Conservation (phyloP, 2,329 filamentous ascomycete genomes). For the Pseudomassariella vexata region DNA sequence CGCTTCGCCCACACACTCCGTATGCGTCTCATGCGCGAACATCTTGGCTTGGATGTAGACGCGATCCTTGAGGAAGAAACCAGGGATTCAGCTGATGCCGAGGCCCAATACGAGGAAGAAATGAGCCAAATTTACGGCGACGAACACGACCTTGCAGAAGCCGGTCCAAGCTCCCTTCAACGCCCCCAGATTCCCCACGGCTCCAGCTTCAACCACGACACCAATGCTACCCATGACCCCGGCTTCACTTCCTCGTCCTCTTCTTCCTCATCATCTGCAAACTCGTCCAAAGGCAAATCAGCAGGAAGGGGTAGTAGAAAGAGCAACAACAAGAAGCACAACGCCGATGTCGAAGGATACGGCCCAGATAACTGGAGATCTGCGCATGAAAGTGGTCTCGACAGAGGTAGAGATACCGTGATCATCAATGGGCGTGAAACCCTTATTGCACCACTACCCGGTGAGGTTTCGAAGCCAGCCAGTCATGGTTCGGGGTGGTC, state of each 20-base stretch:
- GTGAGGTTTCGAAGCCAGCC: constrained; percentile 2
- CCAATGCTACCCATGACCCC: constrained; percentile 10
- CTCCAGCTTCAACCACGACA: constrained; percentile 24
- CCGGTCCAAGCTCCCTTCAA: constrained; percentile 1
- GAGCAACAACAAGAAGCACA: constrained; percentile 56
- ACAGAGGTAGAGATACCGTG: constrained; percentile 64
- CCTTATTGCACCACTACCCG: constrained; percentile 36
- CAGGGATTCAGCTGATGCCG: constrained; percentile 34
- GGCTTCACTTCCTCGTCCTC: constrained; percentile 11
- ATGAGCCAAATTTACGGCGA: constrained; percentile 59
- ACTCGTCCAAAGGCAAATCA: constrained; percentile 29
- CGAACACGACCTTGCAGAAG: constrained; percentile 26
- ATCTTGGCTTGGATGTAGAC: constrained; percentile 92
- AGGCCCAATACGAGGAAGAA: constrained; percentile 28
- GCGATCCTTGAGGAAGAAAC: constrained; percentile 78
- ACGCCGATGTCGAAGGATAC: constrained; percentile 71
- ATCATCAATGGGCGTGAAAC: constrained; percentile 66
- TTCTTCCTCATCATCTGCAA: constrained; percentile 15
- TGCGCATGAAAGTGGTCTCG: constrained; percentile 54
- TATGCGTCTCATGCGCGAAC: constrained; percentile 91
- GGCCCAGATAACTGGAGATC: constrained; percentile 71
- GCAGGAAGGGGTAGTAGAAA: constrained; percentile 44
- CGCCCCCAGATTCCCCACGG: constrained; percentile 11
- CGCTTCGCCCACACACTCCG: constrained; percentile 90
- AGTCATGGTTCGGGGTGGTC: constrained; percentile 10